Conservation (phyloP, 2,329 filamentous ascomycete genomes). For the Neobulgaria alba region DNA sequence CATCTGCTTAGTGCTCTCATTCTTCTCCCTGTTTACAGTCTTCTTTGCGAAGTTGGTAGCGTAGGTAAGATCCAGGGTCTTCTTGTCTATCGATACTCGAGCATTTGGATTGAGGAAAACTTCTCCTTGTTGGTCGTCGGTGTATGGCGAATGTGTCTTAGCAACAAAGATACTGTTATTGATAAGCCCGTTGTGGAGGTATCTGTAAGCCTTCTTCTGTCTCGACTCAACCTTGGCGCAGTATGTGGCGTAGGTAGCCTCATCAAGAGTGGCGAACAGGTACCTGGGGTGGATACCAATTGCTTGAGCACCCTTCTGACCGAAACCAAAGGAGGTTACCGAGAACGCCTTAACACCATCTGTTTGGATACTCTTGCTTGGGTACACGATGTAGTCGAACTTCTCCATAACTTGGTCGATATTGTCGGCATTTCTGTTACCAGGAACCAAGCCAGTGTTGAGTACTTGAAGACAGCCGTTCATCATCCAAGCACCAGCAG, state of each 20-base stretch:
- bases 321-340: conserved; percentile 97
- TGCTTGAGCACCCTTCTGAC: conserved; percentile 95
- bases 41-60: conserved; percentile 47
- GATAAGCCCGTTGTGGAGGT: conserved; percentile 96
- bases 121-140: conserved; percentile 73
- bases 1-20: conserved; percentile 49
- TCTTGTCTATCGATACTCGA: conserved; percentile 78
- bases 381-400: conserved; percentile 96
- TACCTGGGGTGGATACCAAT: conserved; percentile 97
- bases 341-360: conserved; percentile 98
- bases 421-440: conserved; percentile 97
- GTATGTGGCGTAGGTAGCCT: conserved; percentile 74
- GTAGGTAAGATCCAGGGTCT: conserved; percentile 70
- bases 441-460: conserved; percentile 87
- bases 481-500: conserved; percentile 99
- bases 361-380: conserved; percentile 89
- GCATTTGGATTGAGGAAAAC: conserved; percentile 93
- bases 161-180: conserved; percentile 97
- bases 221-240: conserved; percentile 80
- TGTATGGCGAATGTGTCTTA: conserved; percentile 86
- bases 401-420: conserved; percentile 94
- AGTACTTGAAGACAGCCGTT: conserved; percentile 95
- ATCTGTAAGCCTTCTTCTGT: conserved; percentile 98
- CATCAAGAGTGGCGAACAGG: conserved; percentile 87
- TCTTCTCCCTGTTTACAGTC: conserved; percentile 46